Base-by-base conservation (phyloP, 805 yeast genomes). In the Candida quercuum region DNA sequence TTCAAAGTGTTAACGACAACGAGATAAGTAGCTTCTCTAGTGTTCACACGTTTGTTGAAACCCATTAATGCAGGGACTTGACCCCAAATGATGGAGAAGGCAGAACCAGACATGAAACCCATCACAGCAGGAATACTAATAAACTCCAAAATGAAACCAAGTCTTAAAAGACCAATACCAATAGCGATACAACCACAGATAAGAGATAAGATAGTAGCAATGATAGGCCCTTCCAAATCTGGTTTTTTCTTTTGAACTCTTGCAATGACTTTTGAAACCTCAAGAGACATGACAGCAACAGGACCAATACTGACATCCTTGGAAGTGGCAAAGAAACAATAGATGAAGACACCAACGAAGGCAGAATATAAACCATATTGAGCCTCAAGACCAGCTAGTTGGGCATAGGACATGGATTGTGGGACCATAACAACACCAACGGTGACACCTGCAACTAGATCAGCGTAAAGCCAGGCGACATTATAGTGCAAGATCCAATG, bases 261-360 rank as follows among this genome's bases (percentile, higher is more conserved):
- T 20, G 76, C 71, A 38, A 89, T 71, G 39, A 86, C 87, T 57
- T 81, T 85, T 35, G 89, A 80, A 25, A 86, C 87, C 58, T 87
- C 89, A 47, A 78, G 60, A 13, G 95, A 84, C 95, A 89, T 88
- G 40, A 89, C 97, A 11, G 97, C 97, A 26, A 89, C 97, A 10
- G 97, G 97, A 20, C 97, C 97, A 51, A 89, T 88, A 43, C 94
- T 83, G 27, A 89, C 95, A 69, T 89, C 97, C 61, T 89, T 89
- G 18, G 95, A 84, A 12, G 97, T 89, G 12, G 97, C 97, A 63
- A 89, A 89, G 52, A 89, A 74, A 35, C 95, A 82, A 60, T 89
- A 89, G 36, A 84, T 76, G 54, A 87, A 73, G 11, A 88, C 95
- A 56, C 97, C 97, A 33, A 89, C 81, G 54, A 89, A 89, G 0